A percentile compares a stretch with the other conserved stretches of the same genome.
These are phyloP conservation scores for Hortaea werneckii DNA, from an alignment of 2,329 filamentous ascomycete species.

Conservation along the genomic window DNA sequence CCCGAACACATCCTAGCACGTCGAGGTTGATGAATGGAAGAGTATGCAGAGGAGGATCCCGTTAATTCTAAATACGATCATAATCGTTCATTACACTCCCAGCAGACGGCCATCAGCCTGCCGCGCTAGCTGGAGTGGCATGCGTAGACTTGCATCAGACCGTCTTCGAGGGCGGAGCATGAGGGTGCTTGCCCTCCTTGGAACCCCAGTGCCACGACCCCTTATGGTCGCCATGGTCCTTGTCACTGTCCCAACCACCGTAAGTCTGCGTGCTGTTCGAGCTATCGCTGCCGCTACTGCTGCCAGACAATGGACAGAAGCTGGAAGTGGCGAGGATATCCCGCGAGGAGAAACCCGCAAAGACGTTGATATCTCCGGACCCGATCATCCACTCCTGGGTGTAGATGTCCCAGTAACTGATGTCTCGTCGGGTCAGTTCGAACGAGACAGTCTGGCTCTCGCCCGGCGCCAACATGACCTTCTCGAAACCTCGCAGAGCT, in stretches of 20 bases:
- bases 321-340: conserved; percentile 12
- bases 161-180: no score
- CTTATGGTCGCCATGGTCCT: background rate
- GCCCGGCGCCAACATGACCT: conserved; percentile 6
- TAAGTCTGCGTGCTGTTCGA: background rate
- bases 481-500: conserved; percentile 19
- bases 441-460: conserved; percentile 6
- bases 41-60: no score
- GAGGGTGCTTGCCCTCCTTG: background rate
- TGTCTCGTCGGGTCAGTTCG: conserved; percentile 5
- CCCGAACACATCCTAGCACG: no score
- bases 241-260: background rate
- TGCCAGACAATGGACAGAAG: conserved; percentile 7
- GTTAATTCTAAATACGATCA: no score
- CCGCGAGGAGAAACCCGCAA: conserved; percentile 19
- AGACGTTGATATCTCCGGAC: conserved; percentile 6
- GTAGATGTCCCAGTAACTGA: conserved; percentile 19
- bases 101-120: no score
- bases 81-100: no score
- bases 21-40: no score
- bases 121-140: no score
- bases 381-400: conserved; percentile 22
- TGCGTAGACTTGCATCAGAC: no score
- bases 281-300: background rate
- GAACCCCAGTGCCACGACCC: conserved; percentile 2